Evolutionary conservation across 73 alveolate species (phyloP).

Genomic region (Paramecium sexaurelia): DNA sequence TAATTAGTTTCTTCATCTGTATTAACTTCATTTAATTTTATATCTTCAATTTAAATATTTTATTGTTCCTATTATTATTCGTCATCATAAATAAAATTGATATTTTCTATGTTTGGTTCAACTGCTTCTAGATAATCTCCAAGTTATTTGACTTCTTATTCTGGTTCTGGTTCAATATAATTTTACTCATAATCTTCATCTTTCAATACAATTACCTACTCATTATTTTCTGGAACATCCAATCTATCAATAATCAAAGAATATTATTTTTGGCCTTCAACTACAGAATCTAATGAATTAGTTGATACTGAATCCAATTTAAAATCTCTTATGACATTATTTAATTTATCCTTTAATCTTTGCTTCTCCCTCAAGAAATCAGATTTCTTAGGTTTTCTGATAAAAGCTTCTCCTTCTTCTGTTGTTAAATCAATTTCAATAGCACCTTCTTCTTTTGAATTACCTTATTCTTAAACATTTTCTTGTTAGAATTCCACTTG

Average conservation of each 20-base stretch:
- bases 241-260: slow-evolving; percentile 13
- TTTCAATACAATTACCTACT: neutral
- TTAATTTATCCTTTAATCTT: slow-evolving; percentile 12
- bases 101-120: neutral
- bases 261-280: neutral
- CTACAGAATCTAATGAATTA: neutral
- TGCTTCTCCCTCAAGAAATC: neutral
- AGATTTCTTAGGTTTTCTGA: slow-evolving; percentile 1
- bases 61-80: neutral
- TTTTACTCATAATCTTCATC: slow-evolving; percentile 1
- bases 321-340: neutral
- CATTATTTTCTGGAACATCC: slow-evolving; percentile 29
- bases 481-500: neutral
- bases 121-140: neutral
- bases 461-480: neutral
- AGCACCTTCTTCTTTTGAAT: neutral
- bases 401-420: slow-evolving; percentile 10
- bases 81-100: slow-evolving; percentile 14
- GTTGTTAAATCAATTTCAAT: neutral
- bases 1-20: slow-evolving; percentile 16
- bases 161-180: neutral
- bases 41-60: neutral
- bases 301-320: neutral
- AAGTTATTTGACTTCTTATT: neutral
- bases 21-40: neutral